These are phyloP conservation scores for Penicillium chermesinum DNA, from an alignment of 495 filamentous ascomycete genomes.

Conservation along the genomic window DNA sequence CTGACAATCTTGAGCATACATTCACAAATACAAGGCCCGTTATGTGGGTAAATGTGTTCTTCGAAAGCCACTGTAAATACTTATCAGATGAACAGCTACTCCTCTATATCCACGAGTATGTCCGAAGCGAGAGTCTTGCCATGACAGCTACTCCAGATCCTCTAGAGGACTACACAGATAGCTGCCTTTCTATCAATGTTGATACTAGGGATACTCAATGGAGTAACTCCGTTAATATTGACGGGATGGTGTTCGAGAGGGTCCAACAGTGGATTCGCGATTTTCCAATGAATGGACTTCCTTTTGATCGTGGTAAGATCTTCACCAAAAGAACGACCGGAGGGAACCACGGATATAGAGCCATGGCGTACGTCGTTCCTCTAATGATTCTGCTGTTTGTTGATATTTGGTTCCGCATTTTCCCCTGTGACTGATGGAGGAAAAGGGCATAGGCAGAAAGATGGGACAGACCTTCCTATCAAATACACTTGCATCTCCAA, in stretches of 20 bases:
- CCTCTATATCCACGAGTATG: neutral
- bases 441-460: too few species aligned
- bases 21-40: neutral
- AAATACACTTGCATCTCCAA: too few species aligned
- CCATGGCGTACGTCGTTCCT: too few species aligned
- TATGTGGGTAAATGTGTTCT: neutral
- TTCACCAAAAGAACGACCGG: too few species aligned
- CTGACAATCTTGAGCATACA: too few species aligned
- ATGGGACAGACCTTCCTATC: too few species aligned
- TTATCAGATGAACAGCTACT: neutral
- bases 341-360: too few species aligned
- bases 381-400: too few species aligned
- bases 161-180: neutral
- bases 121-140: neutral
- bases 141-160: neutral
- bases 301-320: neutral
- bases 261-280: neutral
- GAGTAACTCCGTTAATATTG: neutral
- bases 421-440: too few species aligned
- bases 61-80: neutral
- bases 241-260: neutral
- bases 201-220: neutral
- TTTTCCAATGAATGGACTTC: neutral
- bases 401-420: too few species aligned
- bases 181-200: neutral